These are phyloP conservation scores for Wickerhamomyces bisporus DNA, from an alignment of 805 yeast species.

Conservation along the genomic window DNA sequence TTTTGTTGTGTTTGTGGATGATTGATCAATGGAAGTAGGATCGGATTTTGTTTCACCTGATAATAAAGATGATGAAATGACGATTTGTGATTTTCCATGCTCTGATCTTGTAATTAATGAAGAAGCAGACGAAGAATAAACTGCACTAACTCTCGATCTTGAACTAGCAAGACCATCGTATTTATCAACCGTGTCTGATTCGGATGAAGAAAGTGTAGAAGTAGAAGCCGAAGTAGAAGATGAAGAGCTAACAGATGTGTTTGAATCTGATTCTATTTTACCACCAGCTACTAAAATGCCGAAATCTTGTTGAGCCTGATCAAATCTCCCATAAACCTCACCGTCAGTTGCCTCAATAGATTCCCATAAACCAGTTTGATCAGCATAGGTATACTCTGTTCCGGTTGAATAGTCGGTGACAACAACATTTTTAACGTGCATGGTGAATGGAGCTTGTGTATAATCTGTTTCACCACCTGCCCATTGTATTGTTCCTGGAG, in stretches of 20 bases:
- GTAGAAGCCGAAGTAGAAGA: constrained; percentile 13
- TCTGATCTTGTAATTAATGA: constrained; percentile 2
- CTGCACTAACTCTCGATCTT: constrained; percentile 8
- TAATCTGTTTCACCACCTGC: constrained; percentile 75
- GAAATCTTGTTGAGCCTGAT: constrained; percentile 40
- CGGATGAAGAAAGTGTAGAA: not conserved
- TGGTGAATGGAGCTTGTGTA: constrained; percentile 48
- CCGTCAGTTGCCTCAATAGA: constrained; percentile 58
- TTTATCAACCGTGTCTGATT: constrained; percentile 8
- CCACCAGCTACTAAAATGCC: constrained; percentile 31
- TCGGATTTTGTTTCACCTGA: constrained; percentile 1
- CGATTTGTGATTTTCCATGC: constrained; percentile 2
- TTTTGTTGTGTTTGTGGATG: not conserved
- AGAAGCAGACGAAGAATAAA: constrained; percentile 1
- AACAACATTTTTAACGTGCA: constrained; percentile 52
- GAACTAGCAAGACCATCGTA: constrained; percentile 6
- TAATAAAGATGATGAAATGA: not conserved
- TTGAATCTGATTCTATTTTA: constrained; percentile 19
- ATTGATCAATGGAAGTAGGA: not conserved
- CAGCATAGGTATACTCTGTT: constrained; percentile 48
- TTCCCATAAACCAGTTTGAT: constrained; percentile 51
- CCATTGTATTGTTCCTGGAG: constrained; percentile 72
- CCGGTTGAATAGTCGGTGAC: constrained; percentile 74
- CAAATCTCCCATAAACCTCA: constrained; percentile 52
- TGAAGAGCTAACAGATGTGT: not conserved